Evolutionary conservation across 768 basidiomycete genomes (phyloP).

Genomic region (Lyophyllum semitale): DNA sequence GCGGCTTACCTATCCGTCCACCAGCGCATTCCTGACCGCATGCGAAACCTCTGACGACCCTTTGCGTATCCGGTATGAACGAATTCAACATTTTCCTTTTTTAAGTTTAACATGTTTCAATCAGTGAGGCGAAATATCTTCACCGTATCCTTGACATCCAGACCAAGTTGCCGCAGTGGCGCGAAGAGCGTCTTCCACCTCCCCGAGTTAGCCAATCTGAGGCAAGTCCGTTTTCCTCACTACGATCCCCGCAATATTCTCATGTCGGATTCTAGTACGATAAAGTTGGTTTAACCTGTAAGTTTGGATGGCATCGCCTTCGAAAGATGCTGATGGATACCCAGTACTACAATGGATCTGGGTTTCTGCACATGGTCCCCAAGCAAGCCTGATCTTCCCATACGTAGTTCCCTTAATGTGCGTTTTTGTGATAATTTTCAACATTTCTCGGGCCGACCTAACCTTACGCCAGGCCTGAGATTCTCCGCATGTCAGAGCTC

Average conservation of each 20-base stretch:
- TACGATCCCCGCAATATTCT: slow-evolving; percentile 3
- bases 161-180: slow-evolving; percentile 64
- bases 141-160: slow-evolving; percentile 59
- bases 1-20: slow-evolving; percentile 65
- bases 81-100: background rate
- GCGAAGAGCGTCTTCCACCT: slow-evolving; percentile 76
- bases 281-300: slow-evolving; percentile 84
- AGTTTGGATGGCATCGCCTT: slow-evolving; percentile 24
- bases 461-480: slow-evolving; percentile 66
- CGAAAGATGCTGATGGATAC: slow-evolving; percentile 16
- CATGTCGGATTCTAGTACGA: slow-evolving; percentile 59
- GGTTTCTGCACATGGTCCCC: slow-evolving; percentile 72
- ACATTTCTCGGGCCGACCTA: background rate
- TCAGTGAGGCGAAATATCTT: slow-evolving; percentile 58
- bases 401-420: slow-evolving; percentile 79
- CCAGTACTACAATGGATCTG: slow-evolving; percentile 83
- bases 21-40: slow-evolving; percentile 53
- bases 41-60: slow-evolving; percentile 57
- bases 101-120: slow-evolving; percentile 7
- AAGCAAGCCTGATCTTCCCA: slow-evolving; percentile 76
- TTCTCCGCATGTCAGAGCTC: slow-evolving; percentile 87
- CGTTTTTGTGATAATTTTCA: slow-evolving; percentile 30
- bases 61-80: slow-evolving; percentile 55
- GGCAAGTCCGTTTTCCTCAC: slow-evolving; percentile 32
- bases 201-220: slow-evolving; percentile 85